A percentile compares a stretch with the other conserved stretches of the same genome.
Conservation (phyloP, 208 protist species). For the Balamuthia mandrillaris region DNA sequence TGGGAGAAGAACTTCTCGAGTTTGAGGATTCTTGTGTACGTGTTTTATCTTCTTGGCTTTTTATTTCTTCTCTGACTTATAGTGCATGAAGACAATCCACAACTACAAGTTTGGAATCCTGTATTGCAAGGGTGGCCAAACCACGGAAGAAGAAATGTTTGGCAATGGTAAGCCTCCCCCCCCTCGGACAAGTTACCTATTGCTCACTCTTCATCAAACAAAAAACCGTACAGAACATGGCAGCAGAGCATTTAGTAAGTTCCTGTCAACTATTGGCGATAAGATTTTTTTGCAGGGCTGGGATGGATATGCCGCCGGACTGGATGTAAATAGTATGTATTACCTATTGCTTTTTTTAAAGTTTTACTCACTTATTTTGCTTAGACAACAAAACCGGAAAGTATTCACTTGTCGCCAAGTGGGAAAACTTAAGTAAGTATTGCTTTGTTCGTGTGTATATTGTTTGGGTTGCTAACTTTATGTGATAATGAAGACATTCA, state of each 20-base stretch:
- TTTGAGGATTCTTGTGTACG: conserved; percentile 25
- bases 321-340: background rate
- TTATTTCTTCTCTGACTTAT: too few relatives aligned
- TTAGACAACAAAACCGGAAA: too few relatives aligned
- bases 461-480: too few relatives aligned
- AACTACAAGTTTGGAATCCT: conserved; percentile 49
- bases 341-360: too few relatives aligned
- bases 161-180: background rate
- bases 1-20: conserved; percentile 7
- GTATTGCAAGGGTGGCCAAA: conserved; percentile 1
- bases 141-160: background rate
- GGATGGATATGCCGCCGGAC: background rate
- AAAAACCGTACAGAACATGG: too few relatives aligned
- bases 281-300: background rate
- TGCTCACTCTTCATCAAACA: too few relatives aligned
- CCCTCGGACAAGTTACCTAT: background rate
- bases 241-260: background rate
- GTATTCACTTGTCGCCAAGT: too few relatives aligned
- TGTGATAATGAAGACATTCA: background rate
- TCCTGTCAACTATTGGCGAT: background rate
- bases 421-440: too few relatives aligned
- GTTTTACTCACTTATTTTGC: too few relatives aligned
- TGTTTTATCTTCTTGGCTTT: too few relatives aligned
- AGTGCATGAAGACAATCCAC: too few relatives aligned
- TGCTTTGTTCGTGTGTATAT: too few relatives aligned